Conservation (phyloP, 495 filamentous ascomycete genomes). For the Recurvomyces mirabilis region DNA sequence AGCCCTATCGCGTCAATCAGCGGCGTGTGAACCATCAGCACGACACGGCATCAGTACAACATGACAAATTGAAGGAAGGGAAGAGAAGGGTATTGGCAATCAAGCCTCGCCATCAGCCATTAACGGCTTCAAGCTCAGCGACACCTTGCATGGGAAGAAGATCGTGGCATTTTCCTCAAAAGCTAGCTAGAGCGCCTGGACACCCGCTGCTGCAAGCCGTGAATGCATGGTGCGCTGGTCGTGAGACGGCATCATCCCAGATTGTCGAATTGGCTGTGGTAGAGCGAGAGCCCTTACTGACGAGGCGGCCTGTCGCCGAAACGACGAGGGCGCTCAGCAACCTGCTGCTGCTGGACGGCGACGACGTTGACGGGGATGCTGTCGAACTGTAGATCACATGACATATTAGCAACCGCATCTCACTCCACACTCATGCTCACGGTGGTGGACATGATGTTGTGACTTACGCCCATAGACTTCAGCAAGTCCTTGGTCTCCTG, state of each 20-base stretch:
- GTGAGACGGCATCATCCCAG: constrained; percentile 26
- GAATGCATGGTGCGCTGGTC: too few relatives aligned
- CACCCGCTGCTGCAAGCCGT: not conserved
- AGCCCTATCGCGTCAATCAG: too few relatives aligned
- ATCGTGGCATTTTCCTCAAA: constrained; percentile 19
- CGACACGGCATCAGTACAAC: not conserved
- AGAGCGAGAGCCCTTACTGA: too few relatives aligned
- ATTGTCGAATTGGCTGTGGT: too few relatives aligned
- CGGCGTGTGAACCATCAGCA: not conserved
- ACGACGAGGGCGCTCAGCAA: constrained; percentile 61
- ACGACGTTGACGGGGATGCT: constrained; percentile 91
- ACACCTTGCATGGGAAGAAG: constrained; percentile 66
- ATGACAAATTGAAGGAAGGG: not conserved
- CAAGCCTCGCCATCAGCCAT: constrained; percentile 60
- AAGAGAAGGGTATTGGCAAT: constrained; percentile 56
- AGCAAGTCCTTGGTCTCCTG: constrained; percentile 94
- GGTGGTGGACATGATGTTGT: not conserved
- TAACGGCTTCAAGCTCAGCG: constrained; percentile 60
- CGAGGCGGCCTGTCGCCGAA: constrained; percentile 44
- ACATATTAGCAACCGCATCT: not conserved
- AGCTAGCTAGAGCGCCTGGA: constrained; percentile 25
- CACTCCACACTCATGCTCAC: not conserved
- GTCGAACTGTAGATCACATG: constrained; percentile 62
- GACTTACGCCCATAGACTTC: constrained; percentile 93
- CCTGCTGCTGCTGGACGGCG: constrained; percentile 77